Evolutionary conservation across 2,329 filamentous ascomycete genomes (phyloP).

Genomic region (Colletotrichum simmondsii): DNA sequence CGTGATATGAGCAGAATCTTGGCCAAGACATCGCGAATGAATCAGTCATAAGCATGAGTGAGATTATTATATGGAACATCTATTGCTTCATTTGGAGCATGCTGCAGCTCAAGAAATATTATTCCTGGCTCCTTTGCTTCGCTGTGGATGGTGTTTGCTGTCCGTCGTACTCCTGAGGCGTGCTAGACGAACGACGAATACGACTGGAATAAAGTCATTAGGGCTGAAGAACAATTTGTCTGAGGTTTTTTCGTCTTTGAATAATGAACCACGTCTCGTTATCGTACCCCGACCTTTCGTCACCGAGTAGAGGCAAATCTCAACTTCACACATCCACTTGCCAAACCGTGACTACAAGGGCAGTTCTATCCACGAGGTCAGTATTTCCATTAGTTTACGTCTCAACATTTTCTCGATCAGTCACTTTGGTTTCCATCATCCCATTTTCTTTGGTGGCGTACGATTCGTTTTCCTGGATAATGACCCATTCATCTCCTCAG

Average conservation of each 20-base stretch:
- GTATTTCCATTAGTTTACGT: background rate
- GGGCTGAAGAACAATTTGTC: background rate
- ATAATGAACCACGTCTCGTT: background rate
- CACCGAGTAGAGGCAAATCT: background rate
- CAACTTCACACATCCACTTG: background rate
- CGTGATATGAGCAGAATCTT: fast-evolving
- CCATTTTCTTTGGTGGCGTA: background rate
- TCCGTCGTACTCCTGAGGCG: fast-evolving
- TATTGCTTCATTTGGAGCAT: background rate
- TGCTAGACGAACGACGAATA: background rate
- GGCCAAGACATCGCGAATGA: background rate
- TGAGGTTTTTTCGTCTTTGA: background rate
- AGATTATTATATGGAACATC: background rate
- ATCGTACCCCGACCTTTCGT: background rate
- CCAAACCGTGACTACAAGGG: background rate
- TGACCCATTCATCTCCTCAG: background rate
- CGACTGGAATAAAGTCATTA: background rate
- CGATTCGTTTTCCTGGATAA: background rate
- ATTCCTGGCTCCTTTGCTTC: background rate
- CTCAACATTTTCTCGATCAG: background rate
- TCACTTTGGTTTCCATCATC: background rate
- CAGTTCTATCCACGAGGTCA: background rate
- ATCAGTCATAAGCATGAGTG: too few relatives aligned
- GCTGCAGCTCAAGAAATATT: background rate
- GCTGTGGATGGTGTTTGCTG: background rate